A percentile compares a stretch with the other conserved stretches of the same genome.
Conservation (phyloP, 2,329 filamentous ascomycete genomes). For the Diaporthe humulicola region DNA sequence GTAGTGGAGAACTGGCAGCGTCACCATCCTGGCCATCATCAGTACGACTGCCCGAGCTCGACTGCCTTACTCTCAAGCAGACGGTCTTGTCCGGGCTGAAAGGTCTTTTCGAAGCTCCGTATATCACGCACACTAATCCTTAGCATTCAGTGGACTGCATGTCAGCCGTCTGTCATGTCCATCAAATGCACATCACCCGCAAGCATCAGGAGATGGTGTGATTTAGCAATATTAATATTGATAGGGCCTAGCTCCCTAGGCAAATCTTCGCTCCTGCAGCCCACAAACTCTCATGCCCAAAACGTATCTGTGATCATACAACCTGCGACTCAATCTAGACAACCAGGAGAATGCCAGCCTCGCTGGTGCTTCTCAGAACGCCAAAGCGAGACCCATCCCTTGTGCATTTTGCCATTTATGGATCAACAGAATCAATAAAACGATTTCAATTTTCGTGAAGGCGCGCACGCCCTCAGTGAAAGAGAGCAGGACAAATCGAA, state of each 20-base stretch:
- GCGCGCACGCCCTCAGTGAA: no score
- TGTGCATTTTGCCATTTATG: neutral
- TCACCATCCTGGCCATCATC: neutral
- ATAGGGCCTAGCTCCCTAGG: neutral
- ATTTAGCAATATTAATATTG: neutral
- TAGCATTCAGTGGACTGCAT: neutral
- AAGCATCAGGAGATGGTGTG: neutral
- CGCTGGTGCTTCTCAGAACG: neutral
- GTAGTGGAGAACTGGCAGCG: neutral
- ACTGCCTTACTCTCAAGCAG: no score
- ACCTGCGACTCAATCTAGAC: neutral
- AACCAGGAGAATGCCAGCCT: neutral
- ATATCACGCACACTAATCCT: neutral
- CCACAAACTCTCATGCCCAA: neutral
- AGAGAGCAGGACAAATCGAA: neutral
- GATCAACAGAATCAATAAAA: neutral
- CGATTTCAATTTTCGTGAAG: neutral
- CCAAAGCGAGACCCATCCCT: neutral
- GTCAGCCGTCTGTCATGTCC: no score
- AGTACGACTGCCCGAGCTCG: neutral
- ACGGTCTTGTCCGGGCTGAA: neutral
- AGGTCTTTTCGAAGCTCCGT: neutral
- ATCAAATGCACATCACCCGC: no score
- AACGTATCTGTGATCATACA: constrained; percentile 5
- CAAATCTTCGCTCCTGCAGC: neutral